phyloP scores from a whole-genome alignment of 2,329 filamentous ascomycete genomes.

The Ceratocystis ficicola region DNA sequence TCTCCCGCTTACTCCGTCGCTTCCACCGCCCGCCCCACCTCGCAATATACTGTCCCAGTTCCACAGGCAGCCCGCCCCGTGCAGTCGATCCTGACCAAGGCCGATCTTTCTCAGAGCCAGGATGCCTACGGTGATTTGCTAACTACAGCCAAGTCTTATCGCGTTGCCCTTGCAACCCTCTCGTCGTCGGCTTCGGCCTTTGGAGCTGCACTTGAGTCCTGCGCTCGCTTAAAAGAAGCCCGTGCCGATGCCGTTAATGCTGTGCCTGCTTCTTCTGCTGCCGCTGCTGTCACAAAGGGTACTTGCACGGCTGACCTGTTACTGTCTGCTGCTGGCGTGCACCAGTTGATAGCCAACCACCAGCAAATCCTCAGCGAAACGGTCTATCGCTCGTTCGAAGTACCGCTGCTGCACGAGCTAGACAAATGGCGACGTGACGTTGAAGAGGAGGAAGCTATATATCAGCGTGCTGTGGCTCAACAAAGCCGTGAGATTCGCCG shows the following conservation, averaged over 20 bases:
- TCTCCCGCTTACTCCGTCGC: constrained; percentile 53
- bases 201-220: constrained; percentile 52
- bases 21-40: constrained; percentile 49
- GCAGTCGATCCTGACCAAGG: constrained; percentile 49
- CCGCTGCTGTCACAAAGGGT: constrained; percentile 34
- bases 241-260: constrained; percentile 42
- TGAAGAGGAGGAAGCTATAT: constrained; percentile 51
- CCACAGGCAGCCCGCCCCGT: constrained; percentile 48
- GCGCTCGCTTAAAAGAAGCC: constrained; percentile 56
- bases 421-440: constrained; percentile 52
- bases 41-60: constrained; percentile 46
- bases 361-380: constrained; percentile 58
- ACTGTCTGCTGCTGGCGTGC: constrained; percentile 50
- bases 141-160: constrained; percentile 50
- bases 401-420: constrained; percentile 56
- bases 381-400: constrained; percentile 55
- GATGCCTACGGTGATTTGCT: constrained; percentile 51
- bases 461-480: constrained; percentile 42
- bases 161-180: constrained; percentile 47
- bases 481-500: constrained; percentile 50
- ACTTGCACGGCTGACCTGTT: constrained; percentile 52
- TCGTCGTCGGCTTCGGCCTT: constrained; percentile 52
- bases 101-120: constrained; percentile 52
- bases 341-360: constrained; percentile 57
- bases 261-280: constrained; percentile 29